Evolutionary conservation across 305 asterid species (phyloP).

Genomic region (Coffea humblotiana): DNA sequence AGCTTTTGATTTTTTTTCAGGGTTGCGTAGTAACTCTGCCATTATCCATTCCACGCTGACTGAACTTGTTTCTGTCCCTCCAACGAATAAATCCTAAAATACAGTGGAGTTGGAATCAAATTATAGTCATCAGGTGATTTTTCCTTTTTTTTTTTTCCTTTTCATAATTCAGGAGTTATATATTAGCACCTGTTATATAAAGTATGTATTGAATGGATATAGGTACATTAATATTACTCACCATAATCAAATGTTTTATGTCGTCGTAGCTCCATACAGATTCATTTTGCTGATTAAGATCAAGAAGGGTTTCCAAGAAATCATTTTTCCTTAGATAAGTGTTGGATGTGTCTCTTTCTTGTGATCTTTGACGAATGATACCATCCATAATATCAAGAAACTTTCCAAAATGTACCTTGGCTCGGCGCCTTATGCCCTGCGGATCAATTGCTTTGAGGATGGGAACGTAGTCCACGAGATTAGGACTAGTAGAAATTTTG

Average conservation of each 20-base stretch:
- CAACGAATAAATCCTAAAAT: slow-evolving; percentile 36
- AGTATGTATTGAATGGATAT: no score
- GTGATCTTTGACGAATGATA: slow-evolving; percentile 17
- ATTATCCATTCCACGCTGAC: slow-evolving; percentile 45
- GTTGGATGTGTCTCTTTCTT: neutral
- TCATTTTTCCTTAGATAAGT: slow-evolving; percentile 21
- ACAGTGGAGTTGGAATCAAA: neutral
- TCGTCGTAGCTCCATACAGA: neutral
- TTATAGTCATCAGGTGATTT: neutral
- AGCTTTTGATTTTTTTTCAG: slow-evolving; percentile 20
- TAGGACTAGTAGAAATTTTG: slow-evolving; percentile 19
- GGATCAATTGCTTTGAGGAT: slow-evolving; percentile 25
- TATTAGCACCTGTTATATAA: no score
- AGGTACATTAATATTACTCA: neutral
- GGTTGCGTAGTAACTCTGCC: slow-evolving; percentile 36
- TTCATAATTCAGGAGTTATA: no score
- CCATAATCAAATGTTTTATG: slow-evolving; percentile 14
- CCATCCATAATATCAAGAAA: slow-evolving; percentile 26
- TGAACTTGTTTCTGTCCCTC: slow-evolving; percentile 37
- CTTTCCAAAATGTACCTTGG: slow-evolving; percentile 7
- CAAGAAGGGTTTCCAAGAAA: slow-evolving; percentile 21
- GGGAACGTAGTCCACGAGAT: slow-evolving; percentile 33
- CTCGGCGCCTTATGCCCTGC: slow-evolving; percentile 20
- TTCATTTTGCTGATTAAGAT: slow-evolving; percentile 23
- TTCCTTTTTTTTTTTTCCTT: no score